Conservation (phyloP, 208 protist genomes). For the Angomonas deanei region DNA sequence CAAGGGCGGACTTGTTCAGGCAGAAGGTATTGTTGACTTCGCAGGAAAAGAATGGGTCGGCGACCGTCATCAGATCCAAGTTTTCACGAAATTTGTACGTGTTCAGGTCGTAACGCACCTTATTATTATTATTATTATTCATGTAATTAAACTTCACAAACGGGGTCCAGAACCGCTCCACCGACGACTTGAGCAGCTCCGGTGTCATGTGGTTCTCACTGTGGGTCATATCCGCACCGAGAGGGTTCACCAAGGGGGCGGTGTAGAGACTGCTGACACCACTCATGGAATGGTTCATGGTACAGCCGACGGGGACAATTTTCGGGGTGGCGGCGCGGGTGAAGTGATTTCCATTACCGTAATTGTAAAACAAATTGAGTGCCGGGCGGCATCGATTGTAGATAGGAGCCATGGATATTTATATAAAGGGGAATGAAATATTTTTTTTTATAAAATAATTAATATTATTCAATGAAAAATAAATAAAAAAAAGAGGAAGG, state of each 20-base stretch:
- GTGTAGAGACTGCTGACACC: slow-evolving; percentile 10
- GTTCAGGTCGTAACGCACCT: slow-evolving; percentile 27
- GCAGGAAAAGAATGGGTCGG: slow-evolving; percentile 44
- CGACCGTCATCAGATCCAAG: slow-evolving; percentile 27
- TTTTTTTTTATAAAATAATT: slow-evolving; percentile 7
- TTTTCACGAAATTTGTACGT: slow-evolving; percentile 53
- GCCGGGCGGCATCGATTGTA: no score
- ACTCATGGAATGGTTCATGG: background rate
- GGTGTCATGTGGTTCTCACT: slow-evolving; percentile 16
- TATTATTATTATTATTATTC: slow-evolving; percentile 3
- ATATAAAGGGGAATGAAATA: background rate
- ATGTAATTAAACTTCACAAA: slow-evolving; percentile 17
- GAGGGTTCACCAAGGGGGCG: slow-evolving; percentile 2
- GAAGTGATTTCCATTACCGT: background rate
- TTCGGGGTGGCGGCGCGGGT: no score
- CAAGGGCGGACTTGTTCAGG: slow-evolving; percentile 29
- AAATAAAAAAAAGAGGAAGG: slow-evolving; percentile 3
- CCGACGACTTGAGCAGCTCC: slow-evolving; percentile 30
- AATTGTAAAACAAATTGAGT: background rate
- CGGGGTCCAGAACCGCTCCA: slow-evolving; percentile 64
- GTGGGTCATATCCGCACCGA: background rate
- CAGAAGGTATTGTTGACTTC: slow-evolving; percentile 66
- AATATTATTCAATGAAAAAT: slow-evolving; percentile 1
- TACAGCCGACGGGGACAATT: no score
- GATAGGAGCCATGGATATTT: background rate